phyloP scores from a whole-genome alignment of 2,329 filamentous ascomycete species.

The Chlorencoelia australis region DNA sequence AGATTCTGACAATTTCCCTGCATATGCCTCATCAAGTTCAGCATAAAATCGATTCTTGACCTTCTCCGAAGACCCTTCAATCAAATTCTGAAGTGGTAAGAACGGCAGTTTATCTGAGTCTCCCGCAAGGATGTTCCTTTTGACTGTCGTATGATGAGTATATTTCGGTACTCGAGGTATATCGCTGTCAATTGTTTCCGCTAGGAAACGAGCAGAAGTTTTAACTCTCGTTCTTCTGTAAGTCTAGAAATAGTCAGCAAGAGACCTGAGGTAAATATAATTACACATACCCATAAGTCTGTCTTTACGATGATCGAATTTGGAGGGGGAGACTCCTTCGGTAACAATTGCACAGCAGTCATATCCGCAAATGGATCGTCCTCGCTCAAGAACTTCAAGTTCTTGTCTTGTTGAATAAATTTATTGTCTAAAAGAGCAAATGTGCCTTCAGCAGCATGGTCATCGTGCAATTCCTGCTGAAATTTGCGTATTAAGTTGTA shows the following conservation, averaged over 20 bases:
- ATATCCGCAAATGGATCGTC: no score
- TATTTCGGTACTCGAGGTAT: slow-evolving; percentile 18
- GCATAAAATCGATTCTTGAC: slow-evolving; percentile 10
- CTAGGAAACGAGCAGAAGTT: slow-evolving; percentile 5
- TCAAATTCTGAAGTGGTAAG: slow-evolving; percentile 12
- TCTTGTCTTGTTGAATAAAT: no score
- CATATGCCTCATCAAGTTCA: slow-evolving; percentile 16
- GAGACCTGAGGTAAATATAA: no score
- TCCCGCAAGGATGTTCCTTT: slow-evolving; percentile 18
- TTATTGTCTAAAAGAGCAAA: no score
- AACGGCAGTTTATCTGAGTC: slow-evolving; percentile 22
- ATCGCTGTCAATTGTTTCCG: slow-evolving; percentile 8
- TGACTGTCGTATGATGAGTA: slow-evolving; percentile 16
- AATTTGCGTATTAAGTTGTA: no score
- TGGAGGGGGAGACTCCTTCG: no score
- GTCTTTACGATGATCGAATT: no score
- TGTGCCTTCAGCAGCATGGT: no score
- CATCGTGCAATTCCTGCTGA: no score
- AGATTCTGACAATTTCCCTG: slow-evolving; percentile 5
- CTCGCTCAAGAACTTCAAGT: no score
- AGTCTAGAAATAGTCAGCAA: slow-evolving; percentile 9
- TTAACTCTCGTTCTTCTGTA: slow-evolving; percentile 11
- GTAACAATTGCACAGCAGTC: no score
- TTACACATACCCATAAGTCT: background rate
- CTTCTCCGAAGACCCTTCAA: slow-evolving; percentile 1